Evolutionary conservation across 768 basidiomycete genomes (phyloP), one percentile per base, ranked within the genome.

Genomic region (Suillus tomentosus): DNA sequence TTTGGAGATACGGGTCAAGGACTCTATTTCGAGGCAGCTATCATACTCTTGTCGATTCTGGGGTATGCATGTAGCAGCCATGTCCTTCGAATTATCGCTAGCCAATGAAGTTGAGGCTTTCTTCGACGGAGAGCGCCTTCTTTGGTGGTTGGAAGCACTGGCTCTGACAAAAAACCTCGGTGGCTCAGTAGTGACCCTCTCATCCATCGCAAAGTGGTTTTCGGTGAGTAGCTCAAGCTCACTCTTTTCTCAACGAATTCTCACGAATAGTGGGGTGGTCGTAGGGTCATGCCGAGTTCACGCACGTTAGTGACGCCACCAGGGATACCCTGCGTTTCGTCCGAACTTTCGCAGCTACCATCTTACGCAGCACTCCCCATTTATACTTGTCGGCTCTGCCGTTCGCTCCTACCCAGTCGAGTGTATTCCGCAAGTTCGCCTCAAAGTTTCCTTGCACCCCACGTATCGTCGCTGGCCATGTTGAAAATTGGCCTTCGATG

Each of bases 31-130:
- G 1, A 36, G 66, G 6, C 55, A 69, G 4, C 63, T 79, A 17
- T 66, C 64, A 1, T 78, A 79, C 64, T 65, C 76, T 17, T 76
- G 78, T 64, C 62, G 65, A 22, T 76, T 65, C 48, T 79, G 76
- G 76, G 71, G 64, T 1, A 64, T 70, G 43, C 79, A 79, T 65
- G 55, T 78, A 11, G 24, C 40, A 5, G 60, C 56, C 9, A 61
- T 62, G 19, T 34, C 60, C 2, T 54, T 57, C 37, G 24, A 64
- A 34, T 11, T 37, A 2, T 15, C 45, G 8, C 24, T 73, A 0
- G 37, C 68, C 0, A 19, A 58, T 19, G 60, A 67, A 47, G 34
- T 77, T 36, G 63, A 68, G 54, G 48, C 60, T 3, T 62, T 77
- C 34, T 56, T 78, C 22, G 34, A 72, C 24, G 31, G 47, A 36